A percentile compares a stretch with the other conserved stretches of the same genome.
phyloP scores from a whole-genome alignment of 148 eudicot genomes.

The Nepenthes gracilis region DNA sequence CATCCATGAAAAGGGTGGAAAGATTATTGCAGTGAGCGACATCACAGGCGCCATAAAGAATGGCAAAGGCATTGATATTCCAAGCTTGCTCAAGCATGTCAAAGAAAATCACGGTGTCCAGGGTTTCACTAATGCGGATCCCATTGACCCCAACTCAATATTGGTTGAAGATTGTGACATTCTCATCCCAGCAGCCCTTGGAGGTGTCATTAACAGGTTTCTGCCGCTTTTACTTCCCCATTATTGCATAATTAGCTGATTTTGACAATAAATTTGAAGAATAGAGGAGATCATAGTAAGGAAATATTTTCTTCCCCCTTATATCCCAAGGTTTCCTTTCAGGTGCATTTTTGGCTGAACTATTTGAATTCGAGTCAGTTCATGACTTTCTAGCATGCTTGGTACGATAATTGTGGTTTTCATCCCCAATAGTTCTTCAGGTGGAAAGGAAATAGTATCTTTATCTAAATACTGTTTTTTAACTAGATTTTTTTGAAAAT shows the following conservation, averaged over 20 bases:
- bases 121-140: slow-evolving; percentile 61
- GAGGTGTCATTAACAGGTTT: slow-evolving; percentile 91
- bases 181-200: slow-evolving; percentile 97
- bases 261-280: background rate
- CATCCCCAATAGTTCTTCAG: too few species aligned
- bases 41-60: slow-evolving; percentile 84
- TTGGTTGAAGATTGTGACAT: slow-evolving; percentile 92
- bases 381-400: background rate
- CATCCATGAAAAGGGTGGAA: slow-evolving; percentile 73
- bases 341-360: too few species aligned
- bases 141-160: slow-evolving; percentile 53
- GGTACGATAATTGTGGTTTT: too few species aligned
- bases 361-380: background rate
- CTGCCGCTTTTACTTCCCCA: background rate
- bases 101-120: slow-evolving; percentile 65
- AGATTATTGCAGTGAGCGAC: slow-evolving; percentile 82
- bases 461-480: too few species aligned
- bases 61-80: slow-evolving; percentile 64
- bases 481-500: too few species aligned
- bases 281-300: background rate
- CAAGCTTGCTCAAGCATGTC: slow-evolving; percentile 61
- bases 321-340: too few species aligned
- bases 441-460: too few species aligned
- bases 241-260: background rate
- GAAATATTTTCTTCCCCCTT: too few species aligned